Base-by-base conservation (phyloP, 1,139 yeast genomes). In the Diutina siamensis region DNA sequence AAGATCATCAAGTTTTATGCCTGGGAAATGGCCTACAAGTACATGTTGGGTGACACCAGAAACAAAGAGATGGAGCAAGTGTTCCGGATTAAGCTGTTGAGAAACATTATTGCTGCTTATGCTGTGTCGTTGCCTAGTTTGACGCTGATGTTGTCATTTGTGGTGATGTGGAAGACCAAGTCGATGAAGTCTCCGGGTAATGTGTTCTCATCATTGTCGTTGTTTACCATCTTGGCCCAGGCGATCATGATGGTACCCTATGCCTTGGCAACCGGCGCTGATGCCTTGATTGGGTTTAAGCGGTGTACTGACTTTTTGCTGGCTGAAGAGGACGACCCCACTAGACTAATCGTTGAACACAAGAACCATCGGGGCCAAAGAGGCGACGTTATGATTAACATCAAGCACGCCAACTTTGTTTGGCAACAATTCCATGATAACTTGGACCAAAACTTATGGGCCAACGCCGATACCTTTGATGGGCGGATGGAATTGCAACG, bases 201-300 rank as follows among this genome's bases (percentile, higher is more conserved):
- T 44, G 69, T 73, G 13, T 74, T 76, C 52, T 66, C 79, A 8
- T 72, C 80, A 0, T 65, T 76, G 50, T 65, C 78, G 1, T 64
- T 76, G 49, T 76, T 72, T 53, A 64, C 76, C 44, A 70, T 74
- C 44, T 66, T 76, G 53, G 73, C 77, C 3, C 70, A 67, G 50
- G 74, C 76, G 32, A 68, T 76, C 48, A 66, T 74, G 66, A 61
- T 75, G 52, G 63, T 76, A 48, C 80, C 81, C 13, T 61, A 73
- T 47, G 76, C 87, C 17, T 64, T 75, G 47, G 71, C 76, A 12
- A 65, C 77, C 31, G 73, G 73, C 28, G 72, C 78, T 25, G 81
- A 76, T 59, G 80, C 79, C 1, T 61, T 64, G 50, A 67, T 74
- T 54, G 80, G 79, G 0, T 70, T 73, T 52, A 60, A 59, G 36